Evolutionary conservation across 768 basidiomycete genomes (phyloP).

Genomic region (Phlebiopsis flavidoalba): DNA sequence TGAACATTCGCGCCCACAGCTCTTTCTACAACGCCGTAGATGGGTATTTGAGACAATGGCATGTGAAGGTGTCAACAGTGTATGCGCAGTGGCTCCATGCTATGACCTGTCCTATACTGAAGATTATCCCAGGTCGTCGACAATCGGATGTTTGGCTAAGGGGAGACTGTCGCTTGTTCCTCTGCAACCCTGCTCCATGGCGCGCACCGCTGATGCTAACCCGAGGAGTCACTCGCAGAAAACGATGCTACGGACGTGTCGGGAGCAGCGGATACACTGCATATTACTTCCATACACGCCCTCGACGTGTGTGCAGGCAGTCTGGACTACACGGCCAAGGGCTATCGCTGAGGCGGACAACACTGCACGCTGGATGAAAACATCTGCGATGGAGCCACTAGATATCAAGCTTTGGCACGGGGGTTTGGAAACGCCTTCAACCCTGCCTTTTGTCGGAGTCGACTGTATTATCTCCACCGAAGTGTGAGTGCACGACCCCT

Average conservation of each 20-base stretch:
- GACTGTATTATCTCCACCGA: constrained; percentile 78
- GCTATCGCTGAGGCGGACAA: constrained; percentile 28
- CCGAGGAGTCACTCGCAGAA: neutral
- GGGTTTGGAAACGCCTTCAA: constrained; percentile 54
- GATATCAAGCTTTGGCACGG: constrained; percentile 70
- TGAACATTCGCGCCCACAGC: constrained; percentile 23
- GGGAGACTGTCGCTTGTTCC: constrained; percentile 60
- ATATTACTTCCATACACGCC: constrained; percentile 56
- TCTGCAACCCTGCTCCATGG: constrained; percentile 75
- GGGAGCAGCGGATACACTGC: constrained; percentile 35
- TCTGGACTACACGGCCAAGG: constrained; percentile 52
- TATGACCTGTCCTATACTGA: neutral
- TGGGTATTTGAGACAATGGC: constrained; percentile 26
- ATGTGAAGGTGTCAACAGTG: constrained; percentile 17
- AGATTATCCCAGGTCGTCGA: constrained; percentile 57
- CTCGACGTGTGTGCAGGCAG: constrained; percentile 57
- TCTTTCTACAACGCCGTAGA: constrained; percentile 22
- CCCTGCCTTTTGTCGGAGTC: constrained; percentile 55
- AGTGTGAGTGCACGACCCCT: constrained; percentile 53
- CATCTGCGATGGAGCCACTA: constrained; percentile 59
- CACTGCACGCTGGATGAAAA: neutral
- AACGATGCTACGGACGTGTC: neutral
- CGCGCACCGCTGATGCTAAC: constrained; percentile 26
- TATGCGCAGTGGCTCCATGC: neutral
- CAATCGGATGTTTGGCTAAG: constrained; percentile 83